Evolutionary conservation across 163 green algal species (phyloP), one percentile per base, ranked within the genome.

Genomic region (Chlamydomonas reinhardtii): DNA sequence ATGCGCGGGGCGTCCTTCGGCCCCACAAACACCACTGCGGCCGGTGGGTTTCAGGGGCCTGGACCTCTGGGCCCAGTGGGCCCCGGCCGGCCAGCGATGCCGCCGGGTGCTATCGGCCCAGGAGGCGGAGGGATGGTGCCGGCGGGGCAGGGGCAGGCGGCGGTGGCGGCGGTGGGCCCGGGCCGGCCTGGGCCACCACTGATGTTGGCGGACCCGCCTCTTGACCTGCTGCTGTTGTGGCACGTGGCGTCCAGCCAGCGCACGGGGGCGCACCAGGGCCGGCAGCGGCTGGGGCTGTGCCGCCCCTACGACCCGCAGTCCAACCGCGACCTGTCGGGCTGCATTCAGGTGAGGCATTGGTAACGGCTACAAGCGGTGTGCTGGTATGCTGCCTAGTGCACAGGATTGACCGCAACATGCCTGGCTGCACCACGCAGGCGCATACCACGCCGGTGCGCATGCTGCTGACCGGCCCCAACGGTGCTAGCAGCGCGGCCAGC

Each of bases 201-300:
- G 25, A 61, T 73, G 27, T 72, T 81, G 59, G 72, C 82, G 20
- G 82, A 87, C 39, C 82, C 82, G 1, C 82, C 82, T 20, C 39
- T 87, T 39, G 82, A 87, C 72, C 59, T 87, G 82, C 62, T 81
- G 82, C 61, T 87, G 37, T 31, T 87, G 59, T 87, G 82, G 82
- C 72, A 81, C 61, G 54, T 87, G 48, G 61, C 72, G 2, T 11
- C 37, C 29, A 87, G 82, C 82, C 29, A 43, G 17, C 37, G 72
- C 25, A 75, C 82, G n/a, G 82, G 82, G 32, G 61, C 59, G 31
- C 65, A 69, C 35, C 80, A 86, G 80, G 82, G 82, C 15, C 72
- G 69, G n/a, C 72, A 82, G 71, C 82, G 82, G 32, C n/a, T 87
- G 35, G 82, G 82, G 61, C 39, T 87, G 61, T 81, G 71, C 37